A percentile compares a stretch with the other conserved stretches of the same genome.
Conservation (phyloP, 331 rosid genomes). For the Quercus lobata region DNA sequence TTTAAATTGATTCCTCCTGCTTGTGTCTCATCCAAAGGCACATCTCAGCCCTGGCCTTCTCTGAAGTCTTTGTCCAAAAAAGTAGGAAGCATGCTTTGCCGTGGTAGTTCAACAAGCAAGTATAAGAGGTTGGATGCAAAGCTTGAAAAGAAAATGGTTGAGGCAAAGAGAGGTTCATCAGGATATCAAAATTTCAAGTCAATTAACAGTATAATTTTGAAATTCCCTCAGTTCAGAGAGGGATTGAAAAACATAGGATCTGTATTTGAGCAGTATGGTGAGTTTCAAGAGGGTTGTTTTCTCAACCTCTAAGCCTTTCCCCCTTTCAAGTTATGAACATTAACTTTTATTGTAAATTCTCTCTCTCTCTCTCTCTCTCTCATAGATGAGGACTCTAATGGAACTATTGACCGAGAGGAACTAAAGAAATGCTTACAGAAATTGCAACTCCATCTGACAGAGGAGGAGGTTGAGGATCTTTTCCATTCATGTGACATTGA, state of each 20-base stretch:
- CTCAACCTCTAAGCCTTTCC: not conserved
- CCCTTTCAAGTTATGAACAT: not conserved
- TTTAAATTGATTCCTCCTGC: conserved; percentile 8
- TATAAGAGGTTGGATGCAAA: conserved; percentile 63
- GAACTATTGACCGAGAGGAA: conserved; percentile 62
- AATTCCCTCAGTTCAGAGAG: conserved; percentile 73
- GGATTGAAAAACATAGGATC: conserved; percentile 52
- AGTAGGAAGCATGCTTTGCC: conserved; percentile 54
- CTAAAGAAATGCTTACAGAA: conserved; percentile 60
- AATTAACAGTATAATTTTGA: conserved; percentile 61
- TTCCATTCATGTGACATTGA: conserved; percentile 80
- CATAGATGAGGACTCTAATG: conserved; percentile 84
- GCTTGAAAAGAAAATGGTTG: conserved; percentile 59
- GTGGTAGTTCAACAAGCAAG: conserved; percentile 34
- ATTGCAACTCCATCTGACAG: conserved; percentile 54
- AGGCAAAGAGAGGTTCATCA: conserved; percentile 45
- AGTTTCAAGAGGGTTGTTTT: conserved; percentile 22
- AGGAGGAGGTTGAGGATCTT: conserved; percentile 64
- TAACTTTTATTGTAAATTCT: conserved; percentile 12
- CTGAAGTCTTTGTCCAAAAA: conserved; percentile 39
- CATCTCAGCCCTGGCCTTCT: conserved; percentile 27
- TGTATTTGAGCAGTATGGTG: conserved; percentile 80
- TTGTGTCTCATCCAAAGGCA: conserved; percentile 36
- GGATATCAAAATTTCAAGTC: conserved; percentile 57
- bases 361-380: not conserved